Base-by-base conservation (phyloP, 2,329 filamentous ascomycete species). In the Aspergillus viridinutans region DNA sequence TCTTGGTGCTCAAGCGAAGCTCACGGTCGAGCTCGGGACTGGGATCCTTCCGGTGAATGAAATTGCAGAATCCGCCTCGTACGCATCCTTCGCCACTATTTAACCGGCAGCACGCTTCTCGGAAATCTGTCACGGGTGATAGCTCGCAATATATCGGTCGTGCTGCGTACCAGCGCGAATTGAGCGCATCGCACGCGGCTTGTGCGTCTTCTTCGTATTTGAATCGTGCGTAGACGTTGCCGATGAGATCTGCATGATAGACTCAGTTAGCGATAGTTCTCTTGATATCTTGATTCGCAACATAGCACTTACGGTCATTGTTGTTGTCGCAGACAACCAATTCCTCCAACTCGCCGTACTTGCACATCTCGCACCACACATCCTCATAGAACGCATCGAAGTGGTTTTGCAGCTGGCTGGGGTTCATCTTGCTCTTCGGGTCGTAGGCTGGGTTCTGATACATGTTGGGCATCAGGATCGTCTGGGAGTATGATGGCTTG, bases 301-400 rank as follows among this genome's bases (percentile, higher is more conserved):
- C 20, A 12, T 29, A n/a, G 38, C 14, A 84, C 87, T 67, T 75
- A 90, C 87, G 93, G 74, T 99, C 94, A 78, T 99, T 99, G 78
- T 97, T 97, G 78, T 99, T 99, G 80, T 99, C 94, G 78, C 94
- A 99, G 2, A 99, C 93, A 12, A 99, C 94, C 12, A 99, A 85
- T 80, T 99, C 94, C 79, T 99, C 94, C 38, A 97, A 83, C 78
- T 97, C 91, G 66, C 94, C 94, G 75, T 95, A 99, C 79, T 96
- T 92, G 88, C 94, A 97, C 81, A 99, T 90, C 84, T 99, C 94
- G 80, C 93, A 97, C 93, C 94, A 99, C 65, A 99, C 92, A 75
- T 99, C 94, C 81, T 99, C 94, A 82, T 99, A 99, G 77, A 99
- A 99, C 71, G 94, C 94, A 78, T 99, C 94, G 74, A 99, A 99